phyloP scores from a whole-genome alignment of 148 eudicot species.

The Camellia japonica region DNA sequence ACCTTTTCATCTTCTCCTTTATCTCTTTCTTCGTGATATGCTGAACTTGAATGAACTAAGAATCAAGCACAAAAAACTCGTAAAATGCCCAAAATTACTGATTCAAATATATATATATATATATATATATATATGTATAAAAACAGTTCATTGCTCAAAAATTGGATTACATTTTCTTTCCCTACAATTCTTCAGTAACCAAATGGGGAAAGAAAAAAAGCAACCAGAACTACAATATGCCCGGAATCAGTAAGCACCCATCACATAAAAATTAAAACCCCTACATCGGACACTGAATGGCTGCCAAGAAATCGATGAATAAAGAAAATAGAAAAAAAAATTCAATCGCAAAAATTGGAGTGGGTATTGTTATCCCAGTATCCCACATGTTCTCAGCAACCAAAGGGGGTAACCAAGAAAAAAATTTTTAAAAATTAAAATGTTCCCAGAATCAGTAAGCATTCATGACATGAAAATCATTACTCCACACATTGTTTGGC shows the following conservation, averaged over 20 bases:
- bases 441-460: too few relatives aligned
- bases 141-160: background rate
- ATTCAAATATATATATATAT: background rate
- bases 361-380: background rate
- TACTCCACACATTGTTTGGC: background rate
- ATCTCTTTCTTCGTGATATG: conserved; percentile 65
- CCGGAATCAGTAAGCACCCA: background rate
- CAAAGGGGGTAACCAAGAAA: too few relatives aligned
- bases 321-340: background rate
- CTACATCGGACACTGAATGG: background rate
- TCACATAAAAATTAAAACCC: background rate
- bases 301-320: background rate
- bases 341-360: background rate
- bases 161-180: background rate
- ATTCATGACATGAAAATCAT: background rate
- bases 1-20: conserved; percentile 69
- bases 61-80: conserved; percentile 15
- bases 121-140: background rate
- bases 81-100: background rate
- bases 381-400: background rate
- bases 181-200: background rate
- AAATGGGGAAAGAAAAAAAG: background rate
- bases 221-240: background rate
- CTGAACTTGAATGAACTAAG: conserved; percentile 61
- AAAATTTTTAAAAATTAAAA: too few relatives aligned